These are phyloP conservation scores for Botrytis byssoidea DNA, from an alignment of 2,329 filamentous ascomycete genomes.

Conservation along the genomic window DNA sequence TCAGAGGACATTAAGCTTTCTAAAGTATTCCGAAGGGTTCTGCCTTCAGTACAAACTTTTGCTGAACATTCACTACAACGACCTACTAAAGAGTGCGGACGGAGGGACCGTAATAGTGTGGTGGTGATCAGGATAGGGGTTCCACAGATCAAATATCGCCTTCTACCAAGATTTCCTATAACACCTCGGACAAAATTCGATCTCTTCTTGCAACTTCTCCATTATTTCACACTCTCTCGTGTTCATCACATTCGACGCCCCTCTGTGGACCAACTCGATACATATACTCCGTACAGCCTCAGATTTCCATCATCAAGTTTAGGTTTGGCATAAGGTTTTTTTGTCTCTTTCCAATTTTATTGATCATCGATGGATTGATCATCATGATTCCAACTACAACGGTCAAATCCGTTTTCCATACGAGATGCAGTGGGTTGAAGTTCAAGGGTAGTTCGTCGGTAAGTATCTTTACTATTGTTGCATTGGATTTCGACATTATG, in stretches of 20 bases:
- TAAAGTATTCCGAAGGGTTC: neutral
- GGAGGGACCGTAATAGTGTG: neutral
- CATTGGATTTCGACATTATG: neutral
- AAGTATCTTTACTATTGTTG: neutral
- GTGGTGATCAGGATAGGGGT: constrained; percentile 1
- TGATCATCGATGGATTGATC: constrained; percentile 5
- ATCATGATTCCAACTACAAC: neutral
- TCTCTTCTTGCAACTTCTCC: constrained; percentile 2
- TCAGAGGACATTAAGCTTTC: neutral
- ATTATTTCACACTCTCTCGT: constrained; percentile 14
- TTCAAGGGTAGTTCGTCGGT: neutral
- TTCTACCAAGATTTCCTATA: constrained; percentile 5
- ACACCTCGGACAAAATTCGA: neutral
- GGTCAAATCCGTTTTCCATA: constrained; percentile 1
- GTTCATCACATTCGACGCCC: constrained; percentile 5
- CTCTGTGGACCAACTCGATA: constrained; percentile 7
- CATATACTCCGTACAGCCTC: neutral
- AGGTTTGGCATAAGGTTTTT: neutral
- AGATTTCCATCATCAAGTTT: neutral
- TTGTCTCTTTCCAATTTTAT: constrained; percentile 2
- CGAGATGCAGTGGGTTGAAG: constrained; percentile 9
- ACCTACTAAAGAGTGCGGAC: neutral
- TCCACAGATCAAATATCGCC: constrained; percentile 4
- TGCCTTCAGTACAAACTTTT: neutral
- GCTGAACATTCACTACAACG: neutral